phyloP scores from a whole-genome alignment of 768 basidiomycete genomes.

The Lentinula detonsa region DNA sequence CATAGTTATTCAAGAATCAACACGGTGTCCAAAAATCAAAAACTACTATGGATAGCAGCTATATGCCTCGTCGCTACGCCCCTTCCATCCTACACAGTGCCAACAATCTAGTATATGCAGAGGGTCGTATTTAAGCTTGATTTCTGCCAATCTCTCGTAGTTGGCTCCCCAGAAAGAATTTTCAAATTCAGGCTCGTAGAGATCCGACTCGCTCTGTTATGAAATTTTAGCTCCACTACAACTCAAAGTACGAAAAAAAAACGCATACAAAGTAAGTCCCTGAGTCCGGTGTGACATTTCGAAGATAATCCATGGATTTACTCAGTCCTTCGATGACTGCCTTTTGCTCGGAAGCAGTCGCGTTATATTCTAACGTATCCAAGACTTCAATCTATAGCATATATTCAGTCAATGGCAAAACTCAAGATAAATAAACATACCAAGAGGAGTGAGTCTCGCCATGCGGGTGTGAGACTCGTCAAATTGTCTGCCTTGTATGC shows the following conservation, averaged over 20 bases:
- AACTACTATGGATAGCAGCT: background rate
- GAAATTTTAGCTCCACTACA: no score
- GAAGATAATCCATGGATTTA: background rate
- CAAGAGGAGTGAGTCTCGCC: background rate
- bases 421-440: background rate
- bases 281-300: background rate
- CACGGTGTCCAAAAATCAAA: no score
- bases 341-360: background rate
- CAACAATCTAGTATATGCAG: background rate
- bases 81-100: background rate
- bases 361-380: background rate
- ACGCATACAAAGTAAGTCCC: background rate
- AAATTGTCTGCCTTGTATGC: background rate
- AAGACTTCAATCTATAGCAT: background rate
- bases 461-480: background rate
- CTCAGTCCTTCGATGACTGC: background rate
- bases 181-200: background rate
- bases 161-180: background rate
- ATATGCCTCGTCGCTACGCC: background rate
- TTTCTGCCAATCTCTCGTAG: background rate
- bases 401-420: background rate
- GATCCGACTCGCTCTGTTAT: background rate
- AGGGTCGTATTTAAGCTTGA: background rate
- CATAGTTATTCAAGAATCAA: no score
- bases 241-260: no score